Evolutionary conservation across 2,329 filamentous ascomycete genomes (phyloP).

Genomic region (Botryotinia convoluta): DNA sequence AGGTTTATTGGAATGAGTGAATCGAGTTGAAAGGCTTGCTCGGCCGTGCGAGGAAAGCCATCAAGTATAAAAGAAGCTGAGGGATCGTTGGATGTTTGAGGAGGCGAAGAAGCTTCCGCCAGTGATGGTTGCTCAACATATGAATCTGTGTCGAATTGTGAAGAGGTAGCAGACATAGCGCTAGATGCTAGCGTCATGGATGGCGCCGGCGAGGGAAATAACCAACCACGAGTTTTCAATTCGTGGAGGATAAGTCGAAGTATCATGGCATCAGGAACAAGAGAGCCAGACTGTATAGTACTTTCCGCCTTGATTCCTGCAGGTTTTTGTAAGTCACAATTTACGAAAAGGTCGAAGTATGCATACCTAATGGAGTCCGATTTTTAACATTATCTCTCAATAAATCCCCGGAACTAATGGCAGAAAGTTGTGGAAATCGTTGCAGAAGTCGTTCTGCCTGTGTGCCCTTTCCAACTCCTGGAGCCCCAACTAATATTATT

Average conservation of each 20-base stretch:
- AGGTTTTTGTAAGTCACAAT: conserved; percentile 7
- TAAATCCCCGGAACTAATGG: conserved; percentile 92
- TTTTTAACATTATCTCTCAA: conserved; percentile 89
- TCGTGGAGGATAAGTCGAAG: conserved; percentile 89
- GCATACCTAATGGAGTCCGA: conserved; percentile 76
- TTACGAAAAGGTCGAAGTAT: not conserved
- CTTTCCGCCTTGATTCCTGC: conserved; percentile 85
- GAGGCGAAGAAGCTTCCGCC: conserved; percentile 40
- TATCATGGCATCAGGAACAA: conserved; percentile 92
- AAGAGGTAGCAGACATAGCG: conserved; percentile 40
- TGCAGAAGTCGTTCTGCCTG: conserved; percentile 86
- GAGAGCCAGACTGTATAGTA: conserved; percentile 80
- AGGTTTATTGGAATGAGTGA: conserved; percentile 89
- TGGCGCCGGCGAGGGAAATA: conserved; percentile 50
- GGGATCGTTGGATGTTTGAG: conserved; percentile 62
- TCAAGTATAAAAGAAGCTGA: conserved; percentile 91
- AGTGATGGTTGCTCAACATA: conserved; percentile 36
- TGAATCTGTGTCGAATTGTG: conserved; percentile 34
- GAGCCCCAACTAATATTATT: conserved; percentile 90
- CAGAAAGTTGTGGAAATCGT: conserved; percentile 82
- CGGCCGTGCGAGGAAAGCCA: conserved; percentile 86
- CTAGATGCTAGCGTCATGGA: conserved; percentile 32
- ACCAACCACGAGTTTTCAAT: conserved; percentile 81
- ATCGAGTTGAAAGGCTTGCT: conserved; percentile 76
- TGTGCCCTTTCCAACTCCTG: conserved; percentile 90